Evolutionary conservation across 2,329 filamentous ascomycete genomes (phyloP).

Genomic region (Diaporthe sp.): DNA sequence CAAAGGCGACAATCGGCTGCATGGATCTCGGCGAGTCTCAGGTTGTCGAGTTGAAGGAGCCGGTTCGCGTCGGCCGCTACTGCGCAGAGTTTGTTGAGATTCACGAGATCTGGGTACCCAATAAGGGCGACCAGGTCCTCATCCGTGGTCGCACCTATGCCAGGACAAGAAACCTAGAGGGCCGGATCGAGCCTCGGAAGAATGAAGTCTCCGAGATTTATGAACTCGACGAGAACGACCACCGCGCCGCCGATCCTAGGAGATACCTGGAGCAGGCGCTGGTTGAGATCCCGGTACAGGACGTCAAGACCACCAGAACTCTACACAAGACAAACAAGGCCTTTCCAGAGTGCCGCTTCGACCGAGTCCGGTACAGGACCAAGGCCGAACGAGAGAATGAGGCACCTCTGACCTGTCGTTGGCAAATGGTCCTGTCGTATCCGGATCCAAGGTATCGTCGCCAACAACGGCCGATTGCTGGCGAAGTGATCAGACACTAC

Average conservation of each 20-base stretch:
- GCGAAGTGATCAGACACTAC: conserved; percentile 49
- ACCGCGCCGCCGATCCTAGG: conserved; percentile 38
- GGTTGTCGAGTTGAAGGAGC: conserved; percentile 40
- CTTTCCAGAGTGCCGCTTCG: conserved; percentile 52
- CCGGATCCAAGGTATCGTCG: conserved; percentile 40
- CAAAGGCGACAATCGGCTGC: conserved; percentile 34
- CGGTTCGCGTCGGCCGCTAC: conserved; percentile 37
- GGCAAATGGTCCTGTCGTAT: conserved; percentile 53
- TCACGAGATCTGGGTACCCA: conserved; percentile 50
- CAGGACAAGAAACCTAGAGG: conserved; percentile 47
- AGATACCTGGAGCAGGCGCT: conserved; percentile 46
- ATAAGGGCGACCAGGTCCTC: conserved; percentile 48
- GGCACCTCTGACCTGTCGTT: conserved; percentile 62
- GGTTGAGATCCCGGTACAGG: conserved; percentile 52
- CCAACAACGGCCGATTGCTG: conserved; percentile 39
- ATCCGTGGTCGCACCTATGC: conserved; percentile 53
- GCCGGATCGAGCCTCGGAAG: conserved; percentile 49
- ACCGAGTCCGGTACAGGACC: conserved; percentile 36
- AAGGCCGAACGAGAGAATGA: conserved; percentile 40
- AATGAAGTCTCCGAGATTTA: conserved; percentile 59
- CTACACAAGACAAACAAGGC: conserved; percentile 66
- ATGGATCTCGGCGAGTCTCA: background rate
- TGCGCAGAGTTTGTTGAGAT: conserved; percentile 46
- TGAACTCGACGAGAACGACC: conserved; percentile 50
- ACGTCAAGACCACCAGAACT: conserved; percentile 52